Percentiles rank a stretch among this genome's conserved stretches.
Evolutionary conservation across 306 rosid species (phyloP).

Genomic region (Alnus glutinosa): DNA sequence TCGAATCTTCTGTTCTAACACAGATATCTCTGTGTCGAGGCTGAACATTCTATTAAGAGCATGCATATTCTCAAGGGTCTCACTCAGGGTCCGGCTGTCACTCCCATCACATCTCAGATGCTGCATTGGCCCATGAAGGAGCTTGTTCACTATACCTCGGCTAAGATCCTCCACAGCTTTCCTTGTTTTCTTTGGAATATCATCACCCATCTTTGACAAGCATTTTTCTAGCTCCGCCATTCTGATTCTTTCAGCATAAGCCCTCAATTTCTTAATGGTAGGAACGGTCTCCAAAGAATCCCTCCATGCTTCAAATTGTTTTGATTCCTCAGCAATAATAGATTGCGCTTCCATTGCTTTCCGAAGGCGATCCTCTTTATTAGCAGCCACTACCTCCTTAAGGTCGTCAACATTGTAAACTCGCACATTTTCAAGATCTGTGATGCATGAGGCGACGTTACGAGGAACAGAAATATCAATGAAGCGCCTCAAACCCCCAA

Average conservation of each 20-base stretch:
- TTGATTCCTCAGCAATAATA: slow-evolving; percentile 84
- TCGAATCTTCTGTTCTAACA: slow-evolving; percentile 89
- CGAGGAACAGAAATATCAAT: slow-evolving; percentile 94
- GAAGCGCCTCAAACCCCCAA: slow-evolving; percentile 73
- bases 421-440: slow-evolving; percentile 54
- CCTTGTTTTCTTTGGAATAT: slow-evolving; percentile 80
- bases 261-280: slow-evolving; percentile 92
- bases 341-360: slow-evolving; percentile 97
- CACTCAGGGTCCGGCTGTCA: slow-evolving; percentile 84
- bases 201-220: slow-evolving; percentile 96
- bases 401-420: slow-evolving; percentile 95
- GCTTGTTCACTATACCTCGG: slow-evolving; percentile 92
- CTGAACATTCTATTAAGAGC: slow-evolving; percentile 98
- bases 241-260: slow-evolving; percentile 95
- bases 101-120: slow-evolving; percentile 97
- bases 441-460: slow-evolving; percentile 84
- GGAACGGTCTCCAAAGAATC: slow-evolving; percentile 98
- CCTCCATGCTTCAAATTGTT: slow-evolving; percentile 97
- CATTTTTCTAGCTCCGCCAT: slow-evolving; percentile 91
- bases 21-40: slow-evolving; percentile 86
- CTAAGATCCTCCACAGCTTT: slow-evolving; percentile 96
- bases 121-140: slow-evolving; percentile 99
- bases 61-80: slow-evolving; percentile 97
- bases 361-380: slow-evolving; percentile 86
- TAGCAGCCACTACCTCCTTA: slow-evolving; percentile 98